A percentile compares a stretch with the other conserved stretches of the same genome.
These are phyloP conservation scores for Sedum album DNA, from an alignment of 164 flowering plant species.

Conservation along the genomic window DNA sequence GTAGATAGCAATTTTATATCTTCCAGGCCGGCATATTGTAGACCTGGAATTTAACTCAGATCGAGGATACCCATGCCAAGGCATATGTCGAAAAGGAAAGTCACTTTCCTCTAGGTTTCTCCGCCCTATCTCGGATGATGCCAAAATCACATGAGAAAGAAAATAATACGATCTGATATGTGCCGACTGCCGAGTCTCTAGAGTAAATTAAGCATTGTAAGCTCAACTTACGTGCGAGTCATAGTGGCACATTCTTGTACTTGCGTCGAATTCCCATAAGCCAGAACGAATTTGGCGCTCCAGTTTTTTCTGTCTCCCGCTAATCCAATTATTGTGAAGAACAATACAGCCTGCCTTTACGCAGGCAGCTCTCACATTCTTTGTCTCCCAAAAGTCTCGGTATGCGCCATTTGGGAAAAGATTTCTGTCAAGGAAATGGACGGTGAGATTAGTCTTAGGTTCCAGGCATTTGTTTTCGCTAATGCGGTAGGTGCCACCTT, in stretches of 20 bases:
- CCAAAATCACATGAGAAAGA: constrained; percentile 14
- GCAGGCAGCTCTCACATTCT: constrained; percentile 49
- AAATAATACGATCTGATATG: background rate
- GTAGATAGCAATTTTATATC: too few species aligned
- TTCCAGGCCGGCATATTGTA: too few species aligned
- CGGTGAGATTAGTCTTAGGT: constrained; percentile 63
- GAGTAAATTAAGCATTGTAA: constrained; percentile 14
- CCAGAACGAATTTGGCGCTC: constrained; percentile 71
- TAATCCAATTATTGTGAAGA: constrained; percentile 92
- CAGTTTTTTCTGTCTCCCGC: constrained; percentile 69
- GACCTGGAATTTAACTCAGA: background rate
- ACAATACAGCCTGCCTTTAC: constrained; percentile 47
- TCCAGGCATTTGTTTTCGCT: constrained; percentile 66
- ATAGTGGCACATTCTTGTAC: constrained; percentile 64
- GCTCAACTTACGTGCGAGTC: constrained; percentile 27
- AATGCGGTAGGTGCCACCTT: constrained; percentile 57
- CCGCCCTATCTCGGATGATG: constrained; percentile 6
- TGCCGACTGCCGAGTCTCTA: constrained; percentile 17
- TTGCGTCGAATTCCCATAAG: constrained; percentile 68
- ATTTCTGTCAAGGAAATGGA: constrained; percentile 70
- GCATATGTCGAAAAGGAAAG: constrained; percentile 2
- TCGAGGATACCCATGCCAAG: constrained; percentile 1
- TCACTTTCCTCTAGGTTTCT: constrained; percentile 6
- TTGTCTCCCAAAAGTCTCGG: constrained; percentile 53
- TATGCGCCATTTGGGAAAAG: constrained; percentile 93